Base-by-base conservation (phyloP, 2,329 filamentous ascomycete species). In the Chaetomiaceae sp. region DNA sequence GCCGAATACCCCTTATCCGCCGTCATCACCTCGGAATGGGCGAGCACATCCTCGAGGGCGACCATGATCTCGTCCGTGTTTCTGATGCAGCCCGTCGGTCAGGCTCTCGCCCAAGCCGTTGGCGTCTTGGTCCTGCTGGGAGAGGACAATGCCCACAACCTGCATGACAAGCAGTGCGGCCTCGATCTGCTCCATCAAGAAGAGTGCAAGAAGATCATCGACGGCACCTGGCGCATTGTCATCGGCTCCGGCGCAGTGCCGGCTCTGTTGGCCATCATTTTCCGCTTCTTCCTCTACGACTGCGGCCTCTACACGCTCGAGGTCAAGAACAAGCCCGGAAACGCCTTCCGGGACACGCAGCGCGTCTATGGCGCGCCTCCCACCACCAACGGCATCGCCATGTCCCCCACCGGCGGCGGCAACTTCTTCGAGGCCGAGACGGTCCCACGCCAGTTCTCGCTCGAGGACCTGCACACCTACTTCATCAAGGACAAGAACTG, bases 41-140 rank as follows among this genome's bases (percentile, higher is more conserved):
- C 78, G 5, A 80, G 76, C 49, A 86, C 82, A 0, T 79, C 77
- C 44, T 82, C 83, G n/a, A 73, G 84, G 45, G 80, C 79, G n/a
- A 80, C 76, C 19, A 87, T 87, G 84, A 72, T 88, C 59, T 81
- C 84, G 6, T 78, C 77, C 3, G 83, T 88, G 29, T 87, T 88
- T 64, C 75, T 85, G 61, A 86, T 85, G 79, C 84, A 88, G 60
- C 83, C 84, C 1, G 70, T 87, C 8, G 84, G 84, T 6, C 84
- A 87, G 63, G 78, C 85, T 2, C 72, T 84, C 1, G 83, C 83
- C 14, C 83, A 85, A 57, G 67, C 85, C 5, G 80, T 86, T 11
- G 80, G 81, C 4, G 68, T 85, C 4, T 75, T 71, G 68, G 76
- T 79, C 9, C 64, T 79, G 11, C 67, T 79, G 3, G 75, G 76